Percentiles rank a stretch among this genome's conserved stretches.
Conservation (phyloP, 768 basidiomycete species). For the Pleurotus eryngii region DNA sequence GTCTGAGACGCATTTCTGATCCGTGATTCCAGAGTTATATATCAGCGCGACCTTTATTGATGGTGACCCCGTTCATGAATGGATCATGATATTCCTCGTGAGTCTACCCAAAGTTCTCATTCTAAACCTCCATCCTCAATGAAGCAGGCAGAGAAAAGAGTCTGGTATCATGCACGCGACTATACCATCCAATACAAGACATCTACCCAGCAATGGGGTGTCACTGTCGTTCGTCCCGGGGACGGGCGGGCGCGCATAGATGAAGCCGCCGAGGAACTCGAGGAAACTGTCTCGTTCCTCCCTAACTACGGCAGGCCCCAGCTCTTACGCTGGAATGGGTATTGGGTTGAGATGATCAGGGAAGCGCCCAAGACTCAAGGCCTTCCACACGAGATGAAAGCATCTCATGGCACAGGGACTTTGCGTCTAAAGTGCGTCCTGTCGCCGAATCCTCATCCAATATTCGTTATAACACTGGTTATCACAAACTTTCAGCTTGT, state of each 20-base stretch:
- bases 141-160: constrained; percentile 37
- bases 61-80: constrained; percentile 47
- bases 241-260: constrained; percentile 10
- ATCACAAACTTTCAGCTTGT: constrained; percentile 40
- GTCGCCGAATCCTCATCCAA: too few relatives aligned
- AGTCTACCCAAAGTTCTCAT: too few relatives aligned
- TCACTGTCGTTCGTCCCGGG: constrained; percentile 13
- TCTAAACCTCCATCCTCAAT: too few relatives aligned
- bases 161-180: constrained; percentile 37
- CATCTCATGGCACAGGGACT: background rate
- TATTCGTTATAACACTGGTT: too few relatives aligned
- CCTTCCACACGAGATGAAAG: too few relatives aligned
- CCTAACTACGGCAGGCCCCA: constrained; percentile 37
- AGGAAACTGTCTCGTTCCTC: constrained; percentile 36
- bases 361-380: background rate
- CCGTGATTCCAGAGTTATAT: constrained; percentile 31
- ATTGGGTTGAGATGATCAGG: constrained; percentile 36
- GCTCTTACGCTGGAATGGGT: constrained; percentile 40
- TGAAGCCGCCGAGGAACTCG: constrained; percentile 14
- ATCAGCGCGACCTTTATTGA: constrained; percentile 42
- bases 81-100: constrained; percentile 44
- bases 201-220: constrained; percentile 35
- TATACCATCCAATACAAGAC: constrained; percentile 36
- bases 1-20: too few relatives aligned
- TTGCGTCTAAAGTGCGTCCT: background rate